phyloP scores from a whole-genome alignment of 257 asterid species.

The Asclepias syriaca region DNA sequence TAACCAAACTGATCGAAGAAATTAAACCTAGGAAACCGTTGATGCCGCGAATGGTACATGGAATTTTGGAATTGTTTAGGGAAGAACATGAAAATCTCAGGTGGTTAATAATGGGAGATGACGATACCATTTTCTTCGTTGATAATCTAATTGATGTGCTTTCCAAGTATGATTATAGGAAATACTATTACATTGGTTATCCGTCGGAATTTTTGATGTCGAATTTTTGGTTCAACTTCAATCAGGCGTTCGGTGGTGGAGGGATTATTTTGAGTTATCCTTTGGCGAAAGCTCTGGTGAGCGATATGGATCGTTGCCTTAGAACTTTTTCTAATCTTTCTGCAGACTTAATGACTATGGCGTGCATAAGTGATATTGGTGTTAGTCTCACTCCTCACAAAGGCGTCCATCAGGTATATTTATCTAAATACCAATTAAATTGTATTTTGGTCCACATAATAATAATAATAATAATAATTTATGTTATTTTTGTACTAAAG shows the following conservation, averaged over 20 bases:
- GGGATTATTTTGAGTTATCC: conserved; percentile 62
- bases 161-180: conserved; percentile 37
- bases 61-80: conserved; percentile 45
- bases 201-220: conserved; percentile 53
- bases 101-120: conserved; percentile 81
- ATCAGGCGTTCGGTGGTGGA: conserved; percentile 72
- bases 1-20: conserved; percentile 23
- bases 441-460: too few species aligned
- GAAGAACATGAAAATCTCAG: conserved; percentile 36
- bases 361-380: conserved; percentile 61
- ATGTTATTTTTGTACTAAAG: too few species aligned
- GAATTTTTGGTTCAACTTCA: conserved; percentile 44
- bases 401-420: conserved; percentile 61
- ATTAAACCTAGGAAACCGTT: conserved; percentile 25
- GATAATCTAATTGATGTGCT: conserved; percentile 59
- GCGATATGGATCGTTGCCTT: conserved; percentile 42
- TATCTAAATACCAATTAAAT: too few species aligned
- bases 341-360: conserved; percentile 54
- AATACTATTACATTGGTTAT: conserved; percentile 52
- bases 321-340: conserved; percentile 36
- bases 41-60: conserved; percentile 54
- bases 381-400: conserved; percentile 42
- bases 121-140: conserved; percentile 58
- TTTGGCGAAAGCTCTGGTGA: conserved; percentile 43
- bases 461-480: too few species aligned